Percentiles rank a stretch among this genome's conserved stretches.
Conservation (phyloP, 768 basidiomycete species). For the Lactifluus pinguis region DNA sequence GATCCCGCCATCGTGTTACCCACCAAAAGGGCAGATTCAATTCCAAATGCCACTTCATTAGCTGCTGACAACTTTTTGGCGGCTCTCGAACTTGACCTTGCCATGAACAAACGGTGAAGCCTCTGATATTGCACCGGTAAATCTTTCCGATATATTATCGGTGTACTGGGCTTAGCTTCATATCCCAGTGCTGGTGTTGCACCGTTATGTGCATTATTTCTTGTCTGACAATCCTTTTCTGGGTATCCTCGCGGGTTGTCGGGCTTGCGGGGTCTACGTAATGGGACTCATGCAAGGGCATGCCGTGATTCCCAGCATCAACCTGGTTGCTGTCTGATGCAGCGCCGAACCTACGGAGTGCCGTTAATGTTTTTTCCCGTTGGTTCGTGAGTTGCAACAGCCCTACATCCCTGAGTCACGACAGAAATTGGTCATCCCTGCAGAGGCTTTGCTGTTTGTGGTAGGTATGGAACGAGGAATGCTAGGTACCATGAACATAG, state of each 20-base stretch:
- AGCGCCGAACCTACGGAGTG: background rate
- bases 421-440: background rate
- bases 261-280: conserved; percentile 3
- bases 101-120: conserved; percentile 25
- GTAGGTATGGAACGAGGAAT: background rate
- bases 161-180: conserved; percentile 6
- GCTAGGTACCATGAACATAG: background rate
- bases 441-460: conserved; percentile 2
- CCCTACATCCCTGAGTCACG: background rate
- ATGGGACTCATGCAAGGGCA: conserved; percentile 7
- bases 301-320: conserved; percentile 4
- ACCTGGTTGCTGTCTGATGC: conserved; percentile 1
- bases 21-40: conserved; percentile 14
- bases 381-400: background rate
- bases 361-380: background rate
- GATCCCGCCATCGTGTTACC: background rate
- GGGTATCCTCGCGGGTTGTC: background rate
- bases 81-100: conserved; percentile 53
- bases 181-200: conserved; percentile 1
- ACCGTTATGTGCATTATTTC: conserved; percentile 3
- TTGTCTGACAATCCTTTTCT: background rate
- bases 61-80: conserved; percentile 62
- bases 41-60: conserved; percentile 13
- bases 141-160: background rate
- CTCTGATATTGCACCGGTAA: background rate